Evolutionary conservation across 139 green algal genomes (phyloP).

Genomic region (Picochlorum sp.): DNA sequence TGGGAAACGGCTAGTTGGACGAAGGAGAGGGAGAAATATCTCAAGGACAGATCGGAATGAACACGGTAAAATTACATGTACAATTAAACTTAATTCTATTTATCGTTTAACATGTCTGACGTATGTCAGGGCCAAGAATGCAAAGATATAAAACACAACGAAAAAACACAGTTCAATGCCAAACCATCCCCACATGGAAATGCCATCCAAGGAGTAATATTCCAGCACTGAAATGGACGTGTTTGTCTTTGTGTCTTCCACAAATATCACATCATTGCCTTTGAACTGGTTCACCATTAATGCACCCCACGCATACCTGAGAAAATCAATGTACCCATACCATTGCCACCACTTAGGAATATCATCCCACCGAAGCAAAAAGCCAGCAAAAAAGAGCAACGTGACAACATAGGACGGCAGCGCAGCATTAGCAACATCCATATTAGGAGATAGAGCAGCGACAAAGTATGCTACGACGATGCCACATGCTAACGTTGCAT

Average conservation of each 20-base stretch:
- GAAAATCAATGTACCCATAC: slow-evolving; percentile 32
- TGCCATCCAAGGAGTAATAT: slow-evolving; percentile 41
- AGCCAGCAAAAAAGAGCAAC: slow-evolving; percentile 39
- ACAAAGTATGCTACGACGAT: slow-evolving; percentile 50
- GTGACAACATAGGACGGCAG: slow-evolving; percentile 31
- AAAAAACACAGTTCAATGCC: slow-evolving; percentile 41
- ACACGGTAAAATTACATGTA: too few species aligned
- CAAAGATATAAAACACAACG: slow-evolving; percentile 35
- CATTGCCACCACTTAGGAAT: slow-evolving; percentile 58
- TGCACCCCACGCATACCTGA: slow-evolving; percentile 16
- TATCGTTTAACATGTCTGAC: slow-evolving; percentile 26
- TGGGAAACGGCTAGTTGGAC: too few species aligned
- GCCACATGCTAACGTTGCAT: slow-evolving; percentile 39
- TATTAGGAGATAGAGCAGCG: slow-evolving; percentile 57
- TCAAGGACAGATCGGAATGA: too few species aligned
- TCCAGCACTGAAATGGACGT: slow-evolving; percentile 33
- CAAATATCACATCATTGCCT: not conserved
- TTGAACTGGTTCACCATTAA: slow-evolving; percentile 46
- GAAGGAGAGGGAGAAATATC: too few species aligned
- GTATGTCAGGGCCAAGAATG: slow-evolving; percentile 34
- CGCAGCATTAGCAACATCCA: slow-evolving; percentile 66
- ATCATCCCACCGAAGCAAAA: slow-evolving; percentile 25
- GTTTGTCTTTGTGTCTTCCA: not conserved
- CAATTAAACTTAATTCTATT: too few species aligned
- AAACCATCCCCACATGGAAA: slow-evolving; percentile 51